Percentiles rank a stretch among this genome's conserved stretches.
These are phyloP conservation scores for Cryptococcus sp. DNA, from an alignment of 1,284 basidiomycete genomes.

Conservation along the genomic window DNA sequence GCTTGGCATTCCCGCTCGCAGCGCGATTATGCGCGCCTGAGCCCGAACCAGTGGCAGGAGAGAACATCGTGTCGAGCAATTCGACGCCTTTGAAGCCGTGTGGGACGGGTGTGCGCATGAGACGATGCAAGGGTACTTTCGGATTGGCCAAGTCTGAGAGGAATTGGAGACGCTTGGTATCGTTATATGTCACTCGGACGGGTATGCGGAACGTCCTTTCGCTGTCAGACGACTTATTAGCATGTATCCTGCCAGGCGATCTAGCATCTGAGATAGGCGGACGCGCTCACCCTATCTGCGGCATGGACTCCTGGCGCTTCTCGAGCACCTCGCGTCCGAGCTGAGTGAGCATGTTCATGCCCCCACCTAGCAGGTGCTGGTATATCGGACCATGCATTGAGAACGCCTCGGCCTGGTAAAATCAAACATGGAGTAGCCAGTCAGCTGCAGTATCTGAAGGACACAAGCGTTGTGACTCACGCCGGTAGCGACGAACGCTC, in stretches of 20 bases:
- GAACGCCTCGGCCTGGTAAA: conserved; percentile 58
- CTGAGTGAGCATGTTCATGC: conserved; percentile 70
- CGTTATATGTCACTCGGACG: conserved; percentile 84
- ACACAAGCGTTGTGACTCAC: conserved; percentile 25
- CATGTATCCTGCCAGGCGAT: not conserved
- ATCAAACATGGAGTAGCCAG: not conserved
- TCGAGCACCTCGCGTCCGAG: conserved; percentile 77
- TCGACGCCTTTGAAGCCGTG: conserved; percentile 92
- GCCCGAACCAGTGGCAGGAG: conserved; percentile 23
- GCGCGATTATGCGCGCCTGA: conserved; percentile 14
- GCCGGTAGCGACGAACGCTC: conserved; percentile 60
- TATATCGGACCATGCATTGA: conserved; percentile 61
- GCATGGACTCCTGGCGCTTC: conserved; percentile 55
- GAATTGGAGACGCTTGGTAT: conserved; percentile 83
- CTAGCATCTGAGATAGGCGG: not conserved
- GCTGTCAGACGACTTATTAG: conserved; percentile 52
- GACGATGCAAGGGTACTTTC: conserved; percentile 78
- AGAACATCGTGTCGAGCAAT: conserved; percentile 81
- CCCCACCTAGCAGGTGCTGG: conserved; percentile 56
- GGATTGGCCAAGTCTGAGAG: conserved; percentile 89
- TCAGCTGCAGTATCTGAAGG: not conserved
- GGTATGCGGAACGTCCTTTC: conserved; percentile 78
- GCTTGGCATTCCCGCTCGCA: conserved; percentile 11
- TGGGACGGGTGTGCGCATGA: conserved; percentile 81
- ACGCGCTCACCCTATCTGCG: conserved; percentile 42